Conservation (phyloP, 495 filamentous ascomycete species). For the Penicillium dipodomyicola region DNA sequence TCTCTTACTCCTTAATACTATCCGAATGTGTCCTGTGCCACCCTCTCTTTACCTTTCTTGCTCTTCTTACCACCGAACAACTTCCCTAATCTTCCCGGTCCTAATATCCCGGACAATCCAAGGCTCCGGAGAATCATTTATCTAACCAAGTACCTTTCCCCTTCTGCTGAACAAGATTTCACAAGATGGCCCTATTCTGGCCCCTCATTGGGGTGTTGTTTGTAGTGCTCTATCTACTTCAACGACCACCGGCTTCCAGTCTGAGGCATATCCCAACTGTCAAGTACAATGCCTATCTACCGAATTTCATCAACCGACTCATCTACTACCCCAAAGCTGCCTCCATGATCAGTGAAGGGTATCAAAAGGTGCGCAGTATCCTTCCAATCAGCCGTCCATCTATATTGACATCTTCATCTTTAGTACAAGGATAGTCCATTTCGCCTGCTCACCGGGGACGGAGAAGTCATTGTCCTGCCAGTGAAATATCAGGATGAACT, state of each 20-base stretch:
- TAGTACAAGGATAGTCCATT: conserved; percentile 34
- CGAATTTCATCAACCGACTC: conserved; percentile 31
- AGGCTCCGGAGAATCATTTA: conserved; percentile 5
- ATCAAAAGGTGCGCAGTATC: conserved; percentile 23
- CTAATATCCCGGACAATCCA: not conserved
- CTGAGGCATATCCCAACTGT: conserved; percentile 28
- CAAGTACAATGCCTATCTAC: conserved; percentile 22
- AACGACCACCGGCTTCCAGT: conserved; percentile 6
- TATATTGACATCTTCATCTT: not conserved
- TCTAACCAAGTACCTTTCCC: not conserved
- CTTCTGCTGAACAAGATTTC: not conserved
- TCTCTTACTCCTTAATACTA: conserved; percentile 12
- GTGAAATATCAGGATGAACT: conserved; percentile 32
- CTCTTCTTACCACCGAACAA: conserved; percentile 11
- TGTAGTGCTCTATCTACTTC: conserved; percentile 10
- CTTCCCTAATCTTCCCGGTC: not conserved
- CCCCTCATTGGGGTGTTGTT: conserved; percentile 15
- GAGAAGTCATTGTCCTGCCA: conserved; percentile 36
- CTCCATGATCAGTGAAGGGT: conserved; percentile 28
- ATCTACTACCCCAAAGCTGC: conserved; percentile 25
- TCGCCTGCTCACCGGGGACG: conserved; percentile 34
- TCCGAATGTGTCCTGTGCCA: conserved; percentile 22
- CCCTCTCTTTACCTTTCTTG: conserved; percentile 14
- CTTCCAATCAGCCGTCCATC: not conserved
- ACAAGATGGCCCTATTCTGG: conserved; percentile 15